Evolutionary conservation across 1,284 basidiomycete genomes (phyloP).

Genomic region (Takashimella koratensis): DNA sequence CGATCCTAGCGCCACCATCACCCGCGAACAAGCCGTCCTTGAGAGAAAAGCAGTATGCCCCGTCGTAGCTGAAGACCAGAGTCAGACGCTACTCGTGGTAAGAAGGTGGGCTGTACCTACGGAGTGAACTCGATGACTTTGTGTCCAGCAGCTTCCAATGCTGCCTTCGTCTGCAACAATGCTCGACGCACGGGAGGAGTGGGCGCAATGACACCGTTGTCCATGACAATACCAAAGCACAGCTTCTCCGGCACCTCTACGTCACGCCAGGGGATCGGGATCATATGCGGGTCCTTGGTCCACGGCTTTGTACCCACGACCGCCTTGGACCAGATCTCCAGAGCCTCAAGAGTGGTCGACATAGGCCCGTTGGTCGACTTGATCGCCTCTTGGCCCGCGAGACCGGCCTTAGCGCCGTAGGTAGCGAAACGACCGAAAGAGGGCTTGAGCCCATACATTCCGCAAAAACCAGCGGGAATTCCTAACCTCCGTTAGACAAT

Average conservation of each 20-base stretch:
- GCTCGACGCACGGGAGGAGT: slow-evolving; percentile 68
- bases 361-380: slow-evolving; percentile 67
- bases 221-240: slow-evolving; percentile 31
- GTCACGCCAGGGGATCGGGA: slow-evolving; percentile 61
- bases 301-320: slow-evolving; percentile 56
- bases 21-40: slow-evolving; percentile 4
- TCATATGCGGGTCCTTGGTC: slow-evolving; percentile 60
- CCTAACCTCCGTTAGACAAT: too few species aligned
- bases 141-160: slow-evolving; percentile 62
- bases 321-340: slow-evolving; percentile 60
- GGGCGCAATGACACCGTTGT: slow-evolving; percentile 59
- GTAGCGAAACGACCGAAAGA: slow-evolving; percentile 12
- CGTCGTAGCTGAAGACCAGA: neutral
- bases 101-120: neutral
- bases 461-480: slow-evolving; percentile 10
- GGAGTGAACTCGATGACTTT: slow-evolving; percentile 48
- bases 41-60: neutral
- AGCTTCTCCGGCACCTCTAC: slow-evolving; percentile 60
- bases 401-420: slow-evolving; percentile 54
- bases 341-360: slow-evolving; percentile 54
- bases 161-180: slow-evolving; percentile 57
- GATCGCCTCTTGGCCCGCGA: slow-evolving; percentile 65
- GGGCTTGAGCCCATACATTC: slow-evolving; percentile 14
- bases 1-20: slow-evolving; percentile 11
- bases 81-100: neutral